Percentiles rank a stretch among this genome's conserved stretches.
Evolutionary conservation across 306 rosid species (phyloP).

Genomic region (Fragaria ananassa): DNA sequence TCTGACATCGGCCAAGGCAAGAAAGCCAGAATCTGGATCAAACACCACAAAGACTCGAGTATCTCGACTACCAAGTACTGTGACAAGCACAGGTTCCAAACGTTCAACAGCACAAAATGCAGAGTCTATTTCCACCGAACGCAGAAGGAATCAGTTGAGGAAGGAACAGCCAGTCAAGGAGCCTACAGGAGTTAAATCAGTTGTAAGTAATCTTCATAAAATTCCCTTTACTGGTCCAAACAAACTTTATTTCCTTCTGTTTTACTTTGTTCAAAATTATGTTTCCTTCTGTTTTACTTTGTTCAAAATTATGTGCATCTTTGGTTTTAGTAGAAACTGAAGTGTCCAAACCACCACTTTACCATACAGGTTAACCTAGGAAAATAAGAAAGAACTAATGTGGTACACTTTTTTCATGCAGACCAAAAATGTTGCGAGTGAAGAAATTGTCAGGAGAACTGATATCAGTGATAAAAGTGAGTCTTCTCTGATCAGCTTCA

Average conservation of each 20-base stretch:
- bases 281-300: neutral
- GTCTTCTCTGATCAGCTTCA: conserved; percentile 28
- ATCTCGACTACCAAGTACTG: conserved; percentile 28
- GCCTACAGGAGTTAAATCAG: conserved; percentile 37
- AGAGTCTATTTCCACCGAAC: conserved; percentile 26
- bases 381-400: conserved; percentile 1
- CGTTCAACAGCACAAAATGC: conserved; percentile 22
- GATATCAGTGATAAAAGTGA: conserved; percentile 34
- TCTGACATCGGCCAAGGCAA: conserved; percentile 35
- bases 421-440: conserved; percentile 39
- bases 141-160: conserved; percentile 43
- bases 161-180: conserved; percentile 43
- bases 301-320: neutral
- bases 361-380: neutral
- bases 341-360: neutral
- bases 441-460: conserved; percentile 33
- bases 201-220: conserved; percentile 36
- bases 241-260: neutral
- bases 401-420: conserved; percentile 31
- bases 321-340: neutral
- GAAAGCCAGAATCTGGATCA: conserved; percentile 45
- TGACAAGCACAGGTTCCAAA: conserved; percentile 30
- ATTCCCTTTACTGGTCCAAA: neutral
- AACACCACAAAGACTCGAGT: conserved; percentile 34
- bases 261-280: neutral